Percentiles rank a stretch among this genome's conserved stretches.
Conservation (phyloP, 2,329 filamentous ascomycete genomes). For the Orbilia ellipsospora region DNA sequence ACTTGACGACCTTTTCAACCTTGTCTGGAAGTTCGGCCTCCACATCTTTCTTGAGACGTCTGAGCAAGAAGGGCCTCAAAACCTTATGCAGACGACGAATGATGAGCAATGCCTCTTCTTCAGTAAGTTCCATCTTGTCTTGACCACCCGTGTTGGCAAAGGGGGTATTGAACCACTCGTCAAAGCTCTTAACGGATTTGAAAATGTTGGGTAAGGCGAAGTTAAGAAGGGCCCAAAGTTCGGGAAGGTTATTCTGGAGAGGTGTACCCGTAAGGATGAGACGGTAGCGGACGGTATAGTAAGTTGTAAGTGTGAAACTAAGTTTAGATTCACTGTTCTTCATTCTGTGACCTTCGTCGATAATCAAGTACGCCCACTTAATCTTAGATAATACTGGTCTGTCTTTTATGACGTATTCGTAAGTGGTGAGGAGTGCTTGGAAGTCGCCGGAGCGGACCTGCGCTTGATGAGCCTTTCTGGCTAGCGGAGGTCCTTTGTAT, state of each 20-base stretch:
- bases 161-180: conserved; percentile 99
- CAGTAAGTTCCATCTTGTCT: conserved; percentile 97
- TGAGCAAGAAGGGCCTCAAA: conserved; percentile 92
- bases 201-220: conserved; percentile 98
- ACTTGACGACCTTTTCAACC: conserved; percentile 99
- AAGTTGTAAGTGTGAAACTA: conserved; percentile 91
- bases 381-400: conserved; percentile 94
- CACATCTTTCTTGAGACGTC: conserved; percentile 99
- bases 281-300: conserved; percentile 94
- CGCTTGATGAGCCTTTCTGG: conserved; percentile 89
- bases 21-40: conserved; percentile 99
- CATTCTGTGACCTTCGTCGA: conserved; percentile 99
- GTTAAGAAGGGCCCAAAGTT: conserved; percentile 97
- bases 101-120: conserved; percentile 99
- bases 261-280: conserved; percentile 97
- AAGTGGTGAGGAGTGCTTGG: conserved; percentile 95
- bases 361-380: conserved; percentile 99
- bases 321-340: conserved; percentile 98
- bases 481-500: conserved; percentile 93
- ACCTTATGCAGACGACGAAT: conserved; percentile 99
- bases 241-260: conserved; percentile 93
- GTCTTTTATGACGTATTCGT: conserved; percentile 99
- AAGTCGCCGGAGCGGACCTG: conserved; percentile 94
- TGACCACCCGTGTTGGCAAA: conserved; percentile 98
- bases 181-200: conserved; percentile 98